Conservation (phyloP, 345 rosid species). For the Conringia planisiliqua region DNA sequence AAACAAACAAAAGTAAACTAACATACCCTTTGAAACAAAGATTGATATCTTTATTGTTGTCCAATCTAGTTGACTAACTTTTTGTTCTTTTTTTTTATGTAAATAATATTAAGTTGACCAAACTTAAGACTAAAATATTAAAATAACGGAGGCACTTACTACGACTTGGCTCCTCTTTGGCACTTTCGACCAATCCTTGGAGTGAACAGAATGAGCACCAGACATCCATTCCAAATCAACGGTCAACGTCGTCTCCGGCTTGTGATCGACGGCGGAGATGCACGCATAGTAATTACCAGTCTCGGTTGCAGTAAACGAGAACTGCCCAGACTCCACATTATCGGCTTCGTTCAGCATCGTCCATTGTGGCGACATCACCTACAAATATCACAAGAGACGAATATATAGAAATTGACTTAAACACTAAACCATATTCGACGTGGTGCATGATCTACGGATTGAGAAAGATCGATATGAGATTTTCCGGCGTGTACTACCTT, state of each 20-base stretch:
- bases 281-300: constrained; percentile 65
- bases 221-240: constrained; percentile 82
- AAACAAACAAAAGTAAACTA: not conserved
- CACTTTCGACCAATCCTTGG: constrained; percentile 76
- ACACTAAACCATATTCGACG: not conserved
- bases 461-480: not conserved
- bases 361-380: constrained; percentile 70
- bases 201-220: constrained; percentile 62
- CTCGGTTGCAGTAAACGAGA: constrained; percentile 74
- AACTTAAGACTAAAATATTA: not conserved
- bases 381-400: not conserved
- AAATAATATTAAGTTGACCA: not conserved
- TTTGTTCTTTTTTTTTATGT: no score
- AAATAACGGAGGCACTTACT: constrained; percentile 40
- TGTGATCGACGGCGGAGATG: constrained; percentile 56
- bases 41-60: not conserved
- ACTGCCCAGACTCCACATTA: constrained; percentile 66
- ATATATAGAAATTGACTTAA: not conserved
- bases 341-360: constrained; percentile 49
- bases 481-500: constrained; percentile 44
- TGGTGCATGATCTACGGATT: no score
- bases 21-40: not conserved
- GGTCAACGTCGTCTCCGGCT: constrained; percentile 46
- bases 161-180: constrained; percentile 77
- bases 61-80: not conserved